Evolutionary conservation across 192 early-diverging fungal species (phyloP).

Genomic region (Backusella sp.): DNA sequence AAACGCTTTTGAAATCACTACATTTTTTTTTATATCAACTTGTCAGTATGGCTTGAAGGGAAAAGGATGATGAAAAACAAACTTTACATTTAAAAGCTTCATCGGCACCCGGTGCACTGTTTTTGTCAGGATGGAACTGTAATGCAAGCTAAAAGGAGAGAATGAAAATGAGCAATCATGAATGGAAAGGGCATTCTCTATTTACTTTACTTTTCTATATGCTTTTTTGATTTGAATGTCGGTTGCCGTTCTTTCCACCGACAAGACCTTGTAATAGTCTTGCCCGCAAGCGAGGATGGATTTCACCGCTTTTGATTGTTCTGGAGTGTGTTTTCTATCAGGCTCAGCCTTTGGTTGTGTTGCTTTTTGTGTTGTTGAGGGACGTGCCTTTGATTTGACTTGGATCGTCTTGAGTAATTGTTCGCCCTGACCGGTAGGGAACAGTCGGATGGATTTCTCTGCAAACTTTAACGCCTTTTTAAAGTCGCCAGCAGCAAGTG

Average conservation of each 20-base stretch:
- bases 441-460: conserved; percentile 77
- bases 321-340: conserved; percentile 64
- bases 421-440: conserved; percentile 67
- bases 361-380: neutral
- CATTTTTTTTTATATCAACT: too few relatives aligned
- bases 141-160: conserved; percentile 66
- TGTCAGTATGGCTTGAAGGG: neutral
- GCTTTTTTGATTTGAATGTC: conserved; percentile 90
- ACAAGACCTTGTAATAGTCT: conserved; percentile 85
- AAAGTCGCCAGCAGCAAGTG: conserved; percentile 62
- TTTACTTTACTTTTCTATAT: conserved; percentile 80
- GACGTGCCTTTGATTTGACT: conserved; percentile 10
- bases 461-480: conserved; percentile 76
- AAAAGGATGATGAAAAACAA: neutral
- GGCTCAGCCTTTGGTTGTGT: neutral
- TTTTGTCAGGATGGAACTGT: conserved; percentile 96
- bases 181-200: neutral
- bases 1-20: conserved; percentile 90
- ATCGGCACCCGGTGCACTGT: conserved; percentile 93
- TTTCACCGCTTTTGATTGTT: conserved; percentile 78
- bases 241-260: conserved; percentile 68
- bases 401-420: conserved; percentile 49
- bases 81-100: conserved; percentile 89
- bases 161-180: neutral
- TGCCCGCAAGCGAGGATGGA: conserved; percentile 66